Conservation (phyloP, 2,329 filamentous ascomycete genomes). For the Chaetomium globosum region DNA sequence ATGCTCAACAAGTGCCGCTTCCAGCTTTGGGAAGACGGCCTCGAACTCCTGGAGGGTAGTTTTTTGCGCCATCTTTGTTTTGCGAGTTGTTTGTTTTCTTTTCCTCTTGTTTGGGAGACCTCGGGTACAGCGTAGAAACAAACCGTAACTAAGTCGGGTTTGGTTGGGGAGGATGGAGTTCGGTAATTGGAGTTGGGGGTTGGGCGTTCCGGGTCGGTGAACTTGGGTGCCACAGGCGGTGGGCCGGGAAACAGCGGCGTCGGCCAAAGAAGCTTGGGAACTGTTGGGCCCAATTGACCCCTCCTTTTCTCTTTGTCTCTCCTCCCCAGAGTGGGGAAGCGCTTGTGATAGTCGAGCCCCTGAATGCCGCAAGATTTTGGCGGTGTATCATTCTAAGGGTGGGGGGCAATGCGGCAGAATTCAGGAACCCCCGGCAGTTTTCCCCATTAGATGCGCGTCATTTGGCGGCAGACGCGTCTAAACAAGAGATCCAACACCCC, state of each 20-base stretch:
- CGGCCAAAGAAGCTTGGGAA: background rate
- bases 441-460: conserved; percentile 20
- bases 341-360: conserved; percentile 14
- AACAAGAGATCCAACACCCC: background rate
- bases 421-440: conserved; percentile 11
- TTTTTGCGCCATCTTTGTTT: conserved; percentile 65
- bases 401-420: conserved; percentile 20
- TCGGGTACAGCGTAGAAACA: background rate
- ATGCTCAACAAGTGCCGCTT: conserved; percentile 78
- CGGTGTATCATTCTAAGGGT: background rate
- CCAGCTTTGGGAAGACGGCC: conserved; percentile 81
- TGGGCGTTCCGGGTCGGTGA: conserved; percentile 6
- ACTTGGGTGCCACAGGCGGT: conserved; percentile 4
- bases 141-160: background rate
- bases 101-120: background rate
- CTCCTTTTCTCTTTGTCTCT: conserved; percentile 18
- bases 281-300: conserved; percentile 23
- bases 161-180: background rate
- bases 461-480: conserved; percentile 16
- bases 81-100: conserved; percentile 15
- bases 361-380: conserved; percentile 8
- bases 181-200: background rate
- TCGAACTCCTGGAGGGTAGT: conserved; percentile 86
- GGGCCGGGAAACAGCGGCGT: conserved; percentile 5
- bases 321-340: conserved; percentile 16